Base-by-base conservation (phyloP, 805 yeast genomes). In the Candida ortonii region DNA sequence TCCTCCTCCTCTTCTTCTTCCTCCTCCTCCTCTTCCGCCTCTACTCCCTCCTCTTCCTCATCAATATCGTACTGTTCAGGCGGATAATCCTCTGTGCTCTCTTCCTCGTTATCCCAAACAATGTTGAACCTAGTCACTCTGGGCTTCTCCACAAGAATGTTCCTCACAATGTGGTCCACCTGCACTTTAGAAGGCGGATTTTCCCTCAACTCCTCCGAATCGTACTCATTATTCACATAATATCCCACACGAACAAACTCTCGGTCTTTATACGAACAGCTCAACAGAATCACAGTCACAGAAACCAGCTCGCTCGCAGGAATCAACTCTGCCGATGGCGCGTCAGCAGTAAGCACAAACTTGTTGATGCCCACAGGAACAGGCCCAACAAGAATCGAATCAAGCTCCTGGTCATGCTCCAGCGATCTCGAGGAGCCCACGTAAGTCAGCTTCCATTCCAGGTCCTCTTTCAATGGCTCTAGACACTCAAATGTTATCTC, bases 161-260 rank as follows among this genome's bases (percentile, higher is more conserved):
- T 93, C 54, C 99, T 76, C 18, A 86, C 95, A 25, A 93, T 96
- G 53, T 84, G 93, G 38, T 87, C 96, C 4, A 90, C 88, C 53
- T 86, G 96, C 1, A 90, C 96, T 55, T 88, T 86, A 2, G 81
- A 76, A 3, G 97, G 97, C 1, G 97, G 97, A 46, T 84, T 86
- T 54, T 88, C 96, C 38, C 96, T 73, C 51, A 93, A 64, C 50
- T 93, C 97, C 55, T 90, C 97, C 11, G 80, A 70, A 54, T 90
- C 97, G 53, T 93, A 93, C 55, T 93, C 99, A 62, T 93, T 93
- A 64, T 93, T 93, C 39, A 93, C 98, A 54, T 93, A 93, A 64
- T 93, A 93, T 1, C 98, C 98, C 5, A 93, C 98, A 41, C 97
- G 70, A 2, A 93, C 98, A 65, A 93, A 93, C 59, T 93, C 97